Percentiles rank a stretch among this genome's conserved stretches.
Conservation (phyloP, 768 basidiomycete species). For the Panaeolus cyanescens region DNA sequence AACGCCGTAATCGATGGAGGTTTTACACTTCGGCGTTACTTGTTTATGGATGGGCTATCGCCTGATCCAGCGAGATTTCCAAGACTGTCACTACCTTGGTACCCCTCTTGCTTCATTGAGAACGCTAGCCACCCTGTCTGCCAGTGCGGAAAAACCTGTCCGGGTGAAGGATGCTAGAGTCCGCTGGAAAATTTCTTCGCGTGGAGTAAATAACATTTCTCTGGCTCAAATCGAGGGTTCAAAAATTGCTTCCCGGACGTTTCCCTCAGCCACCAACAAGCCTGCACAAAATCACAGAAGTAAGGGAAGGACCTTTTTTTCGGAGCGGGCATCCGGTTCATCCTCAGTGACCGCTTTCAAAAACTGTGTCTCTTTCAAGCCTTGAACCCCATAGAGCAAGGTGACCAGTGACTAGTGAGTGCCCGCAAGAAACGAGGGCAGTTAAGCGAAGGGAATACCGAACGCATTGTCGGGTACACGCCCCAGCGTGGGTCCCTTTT, state of each 20-base stretch:
- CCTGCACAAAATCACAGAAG: not conserved
- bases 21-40: not conserved
- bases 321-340: not conserved
- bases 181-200: not conserved
- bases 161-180: not conserved
- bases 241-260: not conserved
- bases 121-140: not conserved
- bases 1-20: not conserved
- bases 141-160: not conserved
- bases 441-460: too few species aligned
- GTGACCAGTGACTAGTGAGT: too few species aligned
- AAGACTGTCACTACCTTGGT: not conserved
- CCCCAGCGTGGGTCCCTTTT: too few species aligned
- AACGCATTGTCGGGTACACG: too few species aligned
- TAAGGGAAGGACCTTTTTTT: not conserved
- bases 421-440: too few species aligned
- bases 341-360: not conserved
- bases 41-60: not conserved
- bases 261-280: constrained; percentile 1
- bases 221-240: not conserved
- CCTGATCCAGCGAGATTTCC: not conserved
- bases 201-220: not conserved
- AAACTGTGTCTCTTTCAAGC: not conserved
- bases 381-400: too few species aligned
- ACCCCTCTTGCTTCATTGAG: not conserved